Evolutionary conservation across 2,329 filamentous ascomycete species (phyloP).

Genomic region (Dothideomycetes sp.): DNA sequence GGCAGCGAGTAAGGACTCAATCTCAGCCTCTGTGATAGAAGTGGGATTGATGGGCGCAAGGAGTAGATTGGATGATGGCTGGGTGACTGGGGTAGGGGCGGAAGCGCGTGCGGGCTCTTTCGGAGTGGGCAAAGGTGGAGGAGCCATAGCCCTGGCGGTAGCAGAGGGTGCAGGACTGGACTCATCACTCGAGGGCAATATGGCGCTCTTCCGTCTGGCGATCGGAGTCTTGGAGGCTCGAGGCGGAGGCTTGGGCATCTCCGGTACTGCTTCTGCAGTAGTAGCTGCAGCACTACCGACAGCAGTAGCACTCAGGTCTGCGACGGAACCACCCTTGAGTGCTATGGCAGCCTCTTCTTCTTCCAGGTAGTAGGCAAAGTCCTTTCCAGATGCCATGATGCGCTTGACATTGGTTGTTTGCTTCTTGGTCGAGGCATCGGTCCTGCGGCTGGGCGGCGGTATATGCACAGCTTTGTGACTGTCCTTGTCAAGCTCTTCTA

Average conservation of each 20-base stretch:
- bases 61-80: constrained; percentile 3
- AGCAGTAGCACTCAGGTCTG: too few species aligned
- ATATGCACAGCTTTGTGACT: constrained; percentile 47
- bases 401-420: constrained; percentile 58
- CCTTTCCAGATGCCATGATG: constrained; percentile 71
- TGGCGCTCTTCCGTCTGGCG: constrained; percentile 16
- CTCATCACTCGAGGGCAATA: constrained; percentile 31
- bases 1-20: constrained; percentile 51
- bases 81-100: constrained; percentile 2
- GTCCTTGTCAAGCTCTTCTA: constrained; percentile 75
- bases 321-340: constrained; percentile 18
- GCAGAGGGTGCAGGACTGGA: constrained; percentile 24
- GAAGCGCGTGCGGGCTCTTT: not conserved
- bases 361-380: constrained; percentile 71
- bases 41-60: constrained; percentile 15
- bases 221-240: constrained; percentile 24
- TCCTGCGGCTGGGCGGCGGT: constrained; percentile 48
- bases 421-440: constrained; percentile 37
- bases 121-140: not conserved
- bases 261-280: not conserved
- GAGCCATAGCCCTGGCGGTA: not conserved
- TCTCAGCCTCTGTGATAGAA: constrained; percentile 31
- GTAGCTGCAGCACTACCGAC: constrained; percentile 8
- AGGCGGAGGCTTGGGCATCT: constrained; percentile 9
- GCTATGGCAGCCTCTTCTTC: constrained; percentile 58